These are phyloP conservation scores for Phaeotremella fagi DNA, from an alignment of 768 basidiomycete genomes.

Conservation along the genomic window DNA sequence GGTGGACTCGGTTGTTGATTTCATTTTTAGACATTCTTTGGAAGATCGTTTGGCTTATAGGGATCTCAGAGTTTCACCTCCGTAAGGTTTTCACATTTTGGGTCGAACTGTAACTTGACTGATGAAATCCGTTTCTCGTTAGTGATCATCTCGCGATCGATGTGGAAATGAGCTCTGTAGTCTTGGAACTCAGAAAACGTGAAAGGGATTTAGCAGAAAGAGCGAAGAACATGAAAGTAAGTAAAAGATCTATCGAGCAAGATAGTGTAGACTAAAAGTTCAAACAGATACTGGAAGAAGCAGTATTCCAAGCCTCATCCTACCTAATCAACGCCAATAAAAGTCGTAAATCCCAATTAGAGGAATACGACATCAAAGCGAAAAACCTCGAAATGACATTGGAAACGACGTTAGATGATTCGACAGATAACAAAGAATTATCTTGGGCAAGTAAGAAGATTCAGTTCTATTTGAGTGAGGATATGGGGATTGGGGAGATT, in stretches of 20 bases:
- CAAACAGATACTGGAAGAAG: slow-evolving; percentile 21
- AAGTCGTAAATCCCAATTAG: background rate
- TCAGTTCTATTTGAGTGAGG: slow-evolving; percentile 26
- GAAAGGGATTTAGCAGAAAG: slow-evolving; percentile 23
- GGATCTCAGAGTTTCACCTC: slow-evolving; percentile 14
- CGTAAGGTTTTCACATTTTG: slow-evolving; percentile 14
- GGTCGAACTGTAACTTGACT: background rate
- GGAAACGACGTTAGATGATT: slow-evolving; percentile 12
- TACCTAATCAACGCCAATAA: slow-evolving; percentile 14
- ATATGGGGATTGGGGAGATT: slow-evolving; percentile 23
- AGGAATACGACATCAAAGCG: slow-evolving; percentile 6
- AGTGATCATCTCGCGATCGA: slow-evolving; percentile 37
- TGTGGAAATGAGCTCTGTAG: slow-evolving; percentile 30
- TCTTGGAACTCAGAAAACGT: slow-evolving; percentile 22
- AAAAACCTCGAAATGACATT: slow-evolving; percentile 5
- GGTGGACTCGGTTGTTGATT: background rate
- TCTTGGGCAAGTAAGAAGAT: slow-evolving; percentile 20
- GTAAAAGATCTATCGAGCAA: too few relatives aligned
- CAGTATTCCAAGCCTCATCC: slow-evolving; percentile 17
- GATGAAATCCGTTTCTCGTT: too few relatives aligned
- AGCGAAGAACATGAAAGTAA: slow-evolving; percentile 28
- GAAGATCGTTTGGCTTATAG: slow-evolving; percentile 18
- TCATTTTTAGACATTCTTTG: slow-evolving; percentile 27
- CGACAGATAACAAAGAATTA: slow-evolving; percentile 23
- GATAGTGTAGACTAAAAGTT: background rate